A percentile compares a stretch with the other conserved stretches of the same genome.
Conservation (phyloP, 148 eudicot species). For the Bassia scoparia region DNA sequence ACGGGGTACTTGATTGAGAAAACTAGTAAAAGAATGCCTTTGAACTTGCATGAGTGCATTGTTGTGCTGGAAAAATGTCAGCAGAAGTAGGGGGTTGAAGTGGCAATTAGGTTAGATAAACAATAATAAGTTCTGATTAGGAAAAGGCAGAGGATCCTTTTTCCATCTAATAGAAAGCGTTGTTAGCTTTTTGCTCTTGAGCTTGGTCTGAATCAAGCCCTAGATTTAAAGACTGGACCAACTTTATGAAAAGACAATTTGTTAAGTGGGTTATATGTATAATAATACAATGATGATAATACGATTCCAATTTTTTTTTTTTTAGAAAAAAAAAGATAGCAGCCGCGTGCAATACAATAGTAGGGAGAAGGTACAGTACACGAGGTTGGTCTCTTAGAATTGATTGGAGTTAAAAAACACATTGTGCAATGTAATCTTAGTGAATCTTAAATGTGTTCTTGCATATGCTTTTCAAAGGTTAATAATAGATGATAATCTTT, state of each 20-base stretch:
- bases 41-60: conserved; percentile 15
- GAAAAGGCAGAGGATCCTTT: conserved; percentile 29
- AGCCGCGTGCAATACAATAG: conserved; percentile 24
- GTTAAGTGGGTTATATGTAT: conserved; percentile 11
- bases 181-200: conserved; percentile 21
- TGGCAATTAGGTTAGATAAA: conserved; percentile 14
- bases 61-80: conserved; percentile 5
- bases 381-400: conserved; percentile 21
- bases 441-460: conserved; percentile 33
- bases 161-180: conserved; percentile 33
- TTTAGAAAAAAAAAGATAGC: conserved; percentile 3
- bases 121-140: conserved; percentile 16
- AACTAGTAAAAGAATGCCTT: neutral
- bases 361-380: conserved; percentile 7
- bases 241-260: conserved; percentile 10
- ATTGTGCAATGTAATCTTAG: conserved; percentile 19
- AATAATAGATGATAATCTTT: conserved; percentile 10
- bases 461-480: conserved; percentile 27
- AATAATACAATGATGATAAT: conserved; percentile 19
- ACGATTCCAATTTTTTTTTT: conserved; percentile 18
- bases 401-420: conserved; percentile 1
- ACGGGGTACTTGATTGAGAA: neutral
- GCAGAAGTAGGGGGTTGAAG: conserved; percentile 7
- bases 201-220: conserved; percentile 20
- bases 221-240: conserved; percentile 26